Evolutionary conservation across 2,329 filamentous ascomycete species (phyloP).

Genomic region (Dactylellina haptotyla): DNA sequence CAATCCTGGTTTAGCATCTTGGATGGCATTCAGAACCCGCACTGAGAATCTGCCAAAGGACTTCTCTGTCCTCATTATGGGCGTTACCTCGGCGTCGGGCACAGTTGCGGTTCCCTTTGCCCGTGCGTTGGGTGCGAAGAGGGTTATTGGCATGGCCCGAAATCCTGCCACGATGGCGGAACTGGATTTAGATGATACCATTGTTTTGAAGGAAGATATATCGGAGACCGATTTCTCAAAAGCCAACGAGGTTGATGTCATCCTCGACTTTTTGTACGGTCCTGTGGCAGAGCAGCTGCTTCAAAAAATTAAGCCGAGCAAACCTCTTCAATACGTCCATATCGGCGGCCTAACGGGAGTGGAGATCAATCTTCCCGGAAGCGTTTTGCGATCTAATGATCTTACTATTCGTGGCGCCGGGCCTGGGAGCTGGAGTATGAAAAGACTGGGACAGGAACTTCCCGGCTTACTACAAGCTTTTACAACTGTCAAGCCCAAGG

Average conservation of each 20-base stretch:
- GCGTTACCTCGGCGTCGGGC: slow-evolving; percentile 68
- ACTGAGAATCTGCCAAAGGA: slow-evolving; percentile 61
- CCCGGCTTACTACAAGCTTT: slow-evolving; percentile 59
- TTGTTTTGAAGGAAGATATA: slow-evolving; percentile 63
- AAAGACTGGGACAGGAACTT: slow-evolving; percentile 59
- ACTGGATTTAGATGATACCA: slow-evolving; percentile 64
- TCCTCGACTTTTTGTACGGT: slow-evolving; percentile 71
- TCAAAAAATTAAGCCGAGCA: slow-evolving; percentile 61
- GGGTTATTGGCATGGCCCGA: slow-evolving; percentile 67
- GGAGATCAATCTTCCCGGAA: slow-evolving; percentile 61
- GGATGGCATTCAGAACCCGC: slow-evolving; percentile 68
- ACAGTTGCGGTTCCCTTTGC: slow-evolving; percentile 66
- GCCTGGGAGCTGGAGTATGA: slow-evolving; percentile 63
- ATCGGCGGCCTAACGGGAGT: slow-evolving; percentile 65
- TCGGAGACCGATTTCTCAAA: slow-evolving; percentile 65
- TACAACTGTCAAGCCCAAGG: slow-evolving; percentile 58
- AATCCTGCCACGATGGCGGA: slow-evolving; percentile 63
- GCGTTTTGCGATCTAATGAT: slow-evolving; percentile 65
- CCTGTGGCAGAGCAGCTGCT: slow-evolving; percentile 63
- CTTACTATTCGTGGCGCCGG: slow-evolving; percentile 65
- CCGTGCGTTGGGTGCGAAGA: slow-evolving; percentile 65
- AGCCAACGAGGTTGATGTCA: slow-evolving; percentile 66
- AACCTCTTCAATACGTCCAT: slow-evolving; percentile 67
- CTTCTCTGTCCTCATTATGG: slow-evolving; percentile 67
- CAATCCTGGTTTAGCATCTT: slow-evolving; percentile 69